A percentile compares a stretch with the other conserved stretches of the same genome.
phyloP scores from a whole-genome alignment of 306 rosid species.

The Delonix regia region DNA sequence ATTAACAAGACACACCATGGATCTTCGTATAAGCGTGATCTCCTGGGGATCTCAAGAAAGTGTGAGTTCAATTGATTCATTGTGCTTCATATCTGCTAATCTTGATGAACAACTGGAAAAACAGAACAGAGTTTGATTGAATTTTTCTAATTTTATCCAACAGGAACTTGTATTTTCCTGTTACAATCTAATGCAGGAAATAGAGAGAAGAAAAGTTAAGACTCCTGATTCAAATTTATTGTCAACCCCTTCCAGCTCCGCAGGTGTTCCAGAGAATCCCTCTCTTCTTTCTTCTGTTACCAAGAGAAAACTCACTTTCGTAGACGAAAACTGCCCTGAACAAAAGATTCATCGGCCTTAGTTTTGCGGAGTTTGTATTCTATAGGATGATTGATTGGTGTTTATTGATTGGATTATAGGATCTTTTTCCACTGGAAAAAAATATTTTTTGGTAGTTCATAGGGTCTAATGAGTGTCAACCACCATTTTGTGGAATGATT shows the following conservation, averaged over 20 bases:
- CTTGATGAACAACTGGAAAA: background rate
- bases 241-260: slow-evolving; percentile 46
- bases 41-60: slow-evolving; percentile 62
- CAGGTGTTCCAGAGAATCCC: slow-evolving; percentile 52
- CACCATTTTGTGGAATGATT: slow-evolving; percentile 58
- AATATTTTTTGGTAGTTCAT: slow-evolving; percentile 49
- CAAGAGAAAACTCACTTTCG: slow-evolving; percentile 79
- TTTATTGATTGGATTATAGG: slow-evolving; percentile 62
- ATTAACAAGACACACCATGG: slow-evolving; percentile 54
- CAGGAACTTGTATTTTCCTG: slow-evolving; percentile 74
- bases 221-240: slow-evolving; percentile 57
- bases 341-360: slow-evolving; percentile 56
- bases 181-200: slow-evolving; percentile 66
- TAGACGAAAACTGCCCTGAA: slow-evolving; percentile 47
- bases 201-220: slow-evolving; percentile 48
- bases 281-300: slow-evolving; percentile 52
- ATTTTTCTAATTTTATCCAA: slow-evolving; percentile 34
- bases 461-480: slow-evolving; percentile 56
- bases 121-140: slow-evolving; percentile 22
- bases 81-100: slow-evolving; percentile 6
- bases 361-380: slow-evolving; percentile 42
- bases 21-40: slow-evolving; percentile 54
- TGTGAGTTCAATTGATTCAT: slow-evolving; percentile 50
- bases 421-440: slow-evolving; percentile 30
- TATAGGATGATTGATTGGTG: slow-evolving; percentile 41